These are phyloP conservation scores for Immersiella caudata DNA, from an alignment of 495 filamentous ascomycete species.

Conservation along the genomic window DNA sequence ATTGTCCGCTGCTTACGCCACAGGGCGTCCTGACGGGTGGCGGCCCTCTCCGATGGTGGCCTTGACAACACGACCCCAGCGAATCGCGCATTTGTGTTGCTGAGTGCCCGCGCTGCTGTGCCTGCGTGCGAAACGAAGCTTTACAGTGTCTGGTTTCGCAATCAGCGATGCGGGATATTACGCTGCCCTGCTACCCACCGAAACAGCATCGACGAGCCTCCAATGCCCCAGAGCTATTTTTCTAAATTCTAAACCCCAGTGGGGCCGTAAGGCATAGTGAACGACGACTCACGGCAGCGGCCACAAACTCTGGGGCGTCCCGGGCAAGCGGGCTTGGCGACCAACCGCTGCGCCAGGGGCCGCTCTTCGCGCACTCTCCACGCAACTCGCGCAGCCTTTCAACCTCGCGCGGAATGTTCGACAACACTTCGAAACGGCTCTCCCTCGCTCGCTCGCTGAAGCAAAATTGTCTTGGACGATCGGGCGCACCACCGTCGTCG, in stretches of 20 bases:
- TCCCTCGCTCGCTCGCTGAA: background rate
- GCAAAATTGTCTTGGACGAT: background rate
- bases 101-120: background rate
- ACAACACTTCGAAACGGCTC: background rate
- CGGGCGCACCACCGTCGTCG: background rate
- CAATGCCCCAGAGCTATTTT: background rate
- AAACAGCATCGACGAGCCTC: background rate
- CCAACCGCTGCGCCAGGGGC: background rate
- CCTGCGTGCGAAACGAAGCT: background rate
- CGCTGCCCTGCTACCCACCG: background rate
- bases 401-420: background rate
- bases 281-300: background rate
- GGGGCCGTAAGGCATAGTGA: background rate
- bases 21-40: background rate
- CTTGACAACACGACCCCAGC: background rate
- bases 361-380: background rate
- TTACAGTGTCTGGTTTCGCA: background rate
- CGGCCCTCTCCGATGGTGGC: slow-evolving; percentile 13
- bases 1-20: background rate
- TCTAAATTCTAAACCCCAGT: background rate
- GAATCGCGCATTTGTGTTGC: background rate
- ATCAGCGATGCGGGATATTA: background rate
- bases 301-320: background rate
- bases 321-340: background rate
- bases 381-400: background rate